These are phyloP conservation scores for Neonectria hederae DNA, from an alignment of 2,329 filamentous ascomycete species.

Conservation along the genomic window DNA sequence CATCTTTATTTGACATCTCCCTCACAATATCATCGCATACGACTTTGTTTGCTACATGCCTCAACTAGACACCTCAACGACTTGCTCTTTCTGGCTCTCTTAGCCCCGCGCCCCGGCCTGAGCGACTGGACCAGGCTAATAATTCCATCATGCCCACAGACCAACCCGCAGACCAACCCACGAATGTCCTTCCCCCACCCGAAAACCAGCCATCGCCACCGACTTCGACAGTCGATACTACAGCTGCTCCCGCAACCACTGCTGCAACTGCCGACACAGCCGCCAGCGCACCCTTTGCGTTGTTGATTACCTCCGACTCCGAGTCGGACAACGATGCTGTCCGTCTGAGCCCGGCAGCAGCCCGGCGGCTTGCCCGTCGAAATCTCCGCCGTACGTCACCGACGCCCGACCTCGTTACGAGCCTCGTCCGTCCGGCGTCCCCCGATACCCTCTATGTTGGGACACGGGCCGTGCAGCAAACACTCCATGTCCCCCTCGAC, in stretches of 20 bases:
- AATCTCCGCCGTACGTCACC: constrained; percentile 47
- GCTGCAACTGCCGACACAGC: constrained; percentile 18
- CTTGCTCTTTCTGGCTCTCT: neutral
- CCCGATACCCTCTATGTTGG: constrained; percentile 49
- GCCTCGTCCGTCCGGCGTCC: constrained; percentile 50
- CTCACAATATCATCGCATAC: neutral
- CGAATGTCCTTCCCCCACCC: constrained; percentile 1
- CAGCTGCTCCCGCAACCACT: constrained; percentile 9
- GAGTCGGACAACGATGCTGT: constrained; percentile 51
- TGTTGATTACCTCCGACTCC: constrained; percentile 37
- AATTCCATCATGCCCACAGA: constrained; percentile 17
- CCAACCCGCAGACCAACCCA: constrained; percentile 7
- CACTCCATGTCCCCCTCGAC: constrained; percentile 30
- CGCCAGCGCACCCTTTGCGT: constrained; percentile 7
- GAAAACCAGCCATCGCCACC: constrained; percentile 28
- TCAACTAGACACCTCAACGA: neutral
- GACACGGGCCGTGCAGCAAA: constrained; percentile 39
- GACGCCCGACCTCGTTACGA: constrained; percentile 53
- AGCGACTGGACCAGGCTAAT: neutral
- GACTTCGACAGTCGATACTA: constrained; percentile 17
- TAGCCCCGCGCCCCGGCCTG: neutral
- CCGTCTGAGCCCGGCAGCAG: constrained; percentile 47
- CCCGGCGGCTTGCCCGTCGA: constrained; percentile 49
- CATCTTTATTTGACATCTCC: constrained; percentile 6
- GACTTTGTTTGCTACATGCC: neutral